Percentiles rank a stretch among this genome's conserved stretches.
Evolutionary conservation across 306 rosid genomes (phyloP).

Genomic region (Vigna hirtella): DNA sequence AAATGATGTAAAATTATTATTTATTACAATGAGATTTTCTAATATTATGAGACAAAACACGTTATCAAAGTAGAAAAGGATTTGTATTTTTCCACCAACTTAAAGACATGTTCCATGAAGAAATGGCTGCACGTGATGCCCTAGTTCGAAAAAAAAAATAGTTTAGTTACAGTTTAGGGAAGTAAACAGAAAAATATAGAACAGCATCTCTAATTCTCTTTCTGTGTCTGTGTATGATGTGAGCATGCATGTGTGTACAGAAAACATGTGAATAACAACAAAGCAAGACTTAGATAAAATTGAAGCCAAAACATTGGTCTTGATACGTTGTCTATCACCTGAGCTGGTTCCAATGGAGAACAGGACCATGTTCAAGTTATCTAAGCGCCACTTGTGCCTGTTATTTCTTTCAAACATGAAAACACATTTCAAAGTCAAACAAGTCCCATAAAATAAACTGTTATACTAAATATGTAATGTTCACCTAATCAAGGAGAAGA

Average conservation of each 20-base stretch:
- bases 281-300: conserved; percentile 32
- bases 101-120: conserved; percentile 44
- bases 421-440: neutral
- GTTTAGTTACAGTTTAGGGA: conserved; percentile 22
- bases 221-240: neutral
- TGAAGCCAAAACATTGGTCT: conserved; percentile 37
- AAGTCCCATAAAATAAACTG: neutral
- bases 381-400: conserved; percentile 23
- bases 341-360: neutral
- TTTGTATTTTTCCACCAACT: conserved; percentile 22
- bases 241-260: conserved; percentile 18
- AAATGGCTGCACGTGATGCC: conserved; percentile 41
- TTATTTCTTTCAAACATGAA: neutral
- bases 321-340: conserved; percentile 20
- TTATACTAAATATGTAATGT: neutral
- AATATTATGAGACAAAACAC: conserved; percentile 28
- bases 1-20: too few species aligned
- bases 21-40: too few species aligned
- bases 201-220: conserved; percentile 1
- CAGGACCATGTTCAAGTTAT: neutral
- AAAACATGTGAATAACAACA: conserved; percentile 45
- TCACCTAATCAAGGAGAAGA: neutral
- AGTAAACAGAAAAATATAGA: conserved; percentile 39
- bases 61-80: conserved; percentile 1
- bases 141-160: neutral